Conservation (phyloP, 352 stramenopile genomes). For the Globisporangium sylvaticum region DNA sequence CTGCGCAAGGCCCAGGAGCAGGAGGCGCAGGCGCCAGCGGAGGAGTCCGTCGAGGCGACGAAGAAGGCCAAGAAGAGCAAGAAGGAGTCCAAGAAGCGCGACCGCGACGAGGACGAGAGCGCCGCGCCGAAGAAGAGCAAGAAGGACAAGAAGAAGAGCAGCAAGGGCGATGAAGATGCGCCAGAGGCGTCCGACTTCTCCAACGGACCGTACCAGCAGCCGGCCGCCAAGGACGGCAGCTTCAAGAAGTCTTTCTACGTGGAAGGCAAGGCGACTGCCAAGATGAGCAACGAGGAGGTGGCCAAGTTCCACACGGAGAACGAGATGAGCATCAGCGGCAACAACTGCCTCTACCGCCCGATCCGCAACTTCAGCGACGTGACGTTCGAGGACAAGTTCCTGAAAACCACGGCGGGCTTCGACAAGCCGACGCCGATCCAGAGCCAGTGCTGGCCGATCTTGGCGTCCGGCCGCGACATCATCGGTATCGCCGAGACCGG, state of each 20-base stretch:
- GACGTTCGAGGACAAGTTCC: slow-evolving; percentile 80
- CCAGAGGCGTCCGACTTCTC: slow-evolving; percentile 45
- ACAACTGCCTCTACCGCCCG: slow-evolving; percentile 87
- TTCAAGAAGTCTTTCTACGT: slow-evolving; percentile 88
- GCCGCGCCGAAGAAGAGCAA: slow-evolving; percentile 20
- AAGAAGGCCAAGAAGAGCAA: slow-evolving; percentile 39
- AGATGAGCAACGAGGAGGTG: slow-evolving; percentile 77
- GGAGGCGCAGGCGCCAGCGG: slow-evolving; percentile 25
- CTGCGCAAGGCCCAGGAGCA: slow-evolving; percentile 43
- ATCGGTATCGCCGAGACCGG: slow-evolving; percentile 93
- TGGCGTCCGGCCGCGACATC: slow-evolving; percentile 83
- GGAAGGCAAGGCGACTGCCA: slow-evolving; percentile 61
- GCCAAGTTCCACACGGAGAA: slow-evolving; percentile 84
- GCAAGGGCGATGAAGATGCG: slow-evolving; percentile 14
- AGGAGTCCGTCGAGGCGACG: slow-evolving; percentile 24
- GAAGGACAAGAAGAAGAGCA: slow-evolving; percentile 48
- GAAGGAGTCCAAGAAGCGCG: slow-evolving; percentile 39
- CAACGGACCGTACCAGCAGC: slow-evolving; percentile 72
- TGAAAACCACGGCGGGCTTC: slow-evolving; percentile 89
- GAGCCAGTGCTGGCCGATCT: slow-evolving; percentile 94
- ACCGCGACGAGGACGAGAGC: slow-evolving; percentile 27
- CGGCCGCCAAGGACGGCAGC: slow-evolving; percentile 49
- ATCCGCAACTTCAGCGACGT: slow-evolving; percentile 70
- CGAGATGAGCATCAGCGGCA: slow-evolving; percentile 81
- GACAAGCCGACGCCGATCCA: slow-evolving; percentile 95